phyloP scores from a whole-genome alignment of 176 grass and related monocot genomes.

The Triticum turgidum region DNA sequence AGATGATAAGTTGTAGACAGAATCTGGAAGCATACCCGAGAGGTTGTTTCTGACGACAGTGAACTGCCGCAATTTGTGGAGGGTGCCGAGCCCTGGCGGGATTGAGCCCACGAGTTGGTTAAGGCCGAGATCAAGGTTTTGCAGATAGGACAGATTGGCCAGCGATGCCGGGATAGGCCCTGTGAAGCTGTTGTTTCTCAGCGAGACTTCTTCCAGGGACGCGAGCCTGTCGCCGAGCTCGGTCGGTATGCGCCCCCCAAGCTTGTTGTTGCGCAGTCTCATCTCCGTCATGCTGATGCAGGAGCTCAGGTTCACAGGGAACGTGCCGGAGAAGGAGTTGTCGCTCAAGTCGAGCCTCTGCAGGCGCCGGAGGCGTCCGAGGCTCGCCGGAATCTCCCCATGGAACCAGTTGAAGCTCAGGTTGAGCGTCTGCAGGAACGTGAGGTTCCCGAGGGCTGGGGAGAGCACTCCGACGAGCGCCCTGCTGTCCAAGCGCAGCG shows the following conservation, averaged over 20 bases:
- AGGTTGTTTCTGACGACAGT: not conserved
- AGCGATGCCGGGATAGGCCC: not conserved
- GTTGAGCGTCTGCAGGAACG: not conserved
- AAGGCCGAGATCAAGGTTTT: not conserved
- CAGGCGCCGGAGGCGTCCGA: rapidly evolving
- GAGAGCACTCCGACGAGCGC: not conserved
- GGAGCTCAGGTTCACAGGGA: not conserved
- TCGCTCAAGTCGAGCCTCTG: not conserved
- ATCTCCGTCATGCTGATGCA: not conserved
- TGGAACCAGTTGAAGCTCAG: not conserved
- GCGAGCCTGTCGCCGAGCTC: not conserved
- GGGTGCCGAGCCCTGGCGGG: not conserved
- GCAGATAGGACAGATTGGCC: not conserved
- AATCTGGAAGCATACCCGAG: not conserved
- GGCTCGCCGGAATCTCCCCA: not conserved
- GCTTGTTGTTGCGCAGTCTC: not conserved
- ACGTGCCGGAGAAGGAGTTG: not conserved
- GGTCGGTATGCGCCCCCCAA: not conserved
- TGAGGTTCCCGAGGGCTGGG: not conserved
- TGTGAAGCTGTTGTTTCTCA: not conserved
- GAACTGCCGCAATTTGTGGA: not conserved
- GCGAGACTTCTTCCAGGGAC: not conserved
- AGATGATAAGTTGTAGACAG: not conserved
- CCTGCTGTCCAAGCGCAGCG: not conserved
- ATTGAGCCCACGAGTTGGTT: not conserved